phyloP scores from a whole-genome alignment of 371 early-diverging fungal genomes.

The Mucor velutinosus region DNA sequence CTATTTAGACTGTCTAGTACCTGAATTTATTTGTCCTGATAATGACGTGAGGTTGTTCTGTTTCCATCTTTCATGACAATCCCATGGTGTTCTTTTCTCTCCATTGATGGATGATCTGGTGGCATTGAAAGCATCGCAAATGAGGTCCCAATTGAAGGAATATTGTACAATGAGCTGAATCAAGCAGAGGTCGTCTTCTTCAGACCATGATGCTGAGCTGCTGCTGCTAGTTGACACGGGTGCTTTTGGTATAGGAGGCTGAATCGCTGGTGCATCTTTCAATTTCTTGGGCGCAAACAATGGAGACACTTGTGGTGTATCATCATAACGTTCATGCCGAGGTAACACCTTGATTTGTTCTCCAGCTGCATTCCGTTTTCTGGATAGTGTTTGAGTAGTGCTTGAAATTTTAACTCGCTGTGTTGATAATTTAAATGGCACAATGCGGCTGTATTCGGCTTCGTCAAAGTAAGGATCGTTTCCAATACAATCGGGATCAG shows the following conservation, averaged over 20 bases:
- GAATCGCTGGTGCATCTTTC: conserved; percentile 49
- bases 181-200: conserved; percentile 71
- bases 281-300: conserved; percentile 54
- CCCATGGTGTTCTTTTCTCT: conserved; percentile 65
- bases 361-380: conserved; percentile 19
- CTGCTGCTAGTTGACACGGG: background rate
- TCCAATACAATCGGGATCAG: conserved; percentile 45
- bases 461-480: conserved; percentile 53
- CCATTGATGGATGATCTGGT: conserved; percentile 55
- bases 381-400: background rate
- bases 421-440: conserved; percentile 46
- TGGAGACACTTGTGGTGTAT: conserved; percentile 18
- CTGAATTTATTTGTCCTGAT: conserved; percentile 54
- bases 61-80: conserved; percentile 63
- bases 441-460: conserved; percentile 39
- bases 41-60: conserved; percentile 47
- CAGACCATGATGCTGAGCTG: conserved; percentile 55
- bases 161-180: conserved; percentile 58
- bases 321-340: conserved; percentile 22
- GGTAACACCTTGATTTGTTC: conserved; percentile 25
- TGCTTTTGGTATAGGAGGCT: conserved; percentile 33
- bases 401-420: conserved; percentile 41
- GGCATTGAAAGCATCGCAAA: conserved; percentile 62
- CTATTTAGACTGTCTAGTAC: conserved; percentile 4
- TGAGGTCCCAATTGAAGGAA: conserved; percentile 71